Evolutionary conservation across 2,329 filamentous ascomycete species (phyloP), one percentile per base, ranked within the genome.

Genomic region (Fusarium sp.): DNA sequence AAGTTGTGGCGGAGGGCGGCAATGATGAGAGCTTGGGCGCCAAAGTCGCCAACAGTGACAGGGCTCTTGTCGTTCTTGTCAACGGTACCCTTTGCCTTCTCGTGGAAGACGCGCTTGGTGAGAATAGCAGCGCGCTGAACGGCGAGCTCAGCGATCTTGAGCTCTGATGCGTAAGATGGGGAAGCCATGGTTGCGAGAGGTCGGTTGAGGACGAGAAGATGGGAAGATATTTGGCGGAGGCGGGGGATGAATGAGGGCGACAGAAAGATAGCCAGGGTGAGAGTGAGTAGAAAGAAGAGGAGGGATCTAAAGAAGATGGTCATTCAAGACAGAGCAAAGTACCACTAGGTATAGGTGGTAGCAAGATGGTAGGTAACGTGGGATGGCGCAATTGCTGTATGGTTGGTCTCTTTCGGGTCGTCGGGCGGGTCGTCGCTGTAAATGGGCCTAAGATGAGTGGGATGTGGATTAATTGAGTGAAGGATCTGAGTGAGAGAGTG

Each of bases 41-140:
- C 96, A 80, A 97, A 98, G 83, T 99, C 96, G 79, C 95, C 96
- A 75, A 98, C 96, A 20, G 96, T 99, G 76, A 99, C 96, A 71
- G 96, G 96, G 12, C 94, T 97, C 79, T 93, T 94, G 86, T 99
- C 96, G 81, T 93, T 91, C 84, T 99, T 99, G 76, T 81, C 79
- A 54, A 97, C 87, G 47, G 96, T 98, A 74, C 95, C 95, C 84
- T 98, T 98, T 75, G 94, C 92, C 82, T 95, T 96, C 75, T 95
- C 92, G 82, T 94, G 80, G 78, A 87, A 87, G 75, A 87, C 85
- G 40, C 81, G 80, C 78, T 85, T 85, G 70, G 85, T 87, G 57
- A 86, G 83, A 71, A 86, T 81, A 62, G 84, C 77, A 54, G 85
- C 94, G 71, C 94, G 90, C 83, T 97, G 94, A 61, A 97, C 94